phyloP scores from a whole-genome alignment of 495 filamentous ascomycete genomes.

The Xylaria nigripes region DNA sequence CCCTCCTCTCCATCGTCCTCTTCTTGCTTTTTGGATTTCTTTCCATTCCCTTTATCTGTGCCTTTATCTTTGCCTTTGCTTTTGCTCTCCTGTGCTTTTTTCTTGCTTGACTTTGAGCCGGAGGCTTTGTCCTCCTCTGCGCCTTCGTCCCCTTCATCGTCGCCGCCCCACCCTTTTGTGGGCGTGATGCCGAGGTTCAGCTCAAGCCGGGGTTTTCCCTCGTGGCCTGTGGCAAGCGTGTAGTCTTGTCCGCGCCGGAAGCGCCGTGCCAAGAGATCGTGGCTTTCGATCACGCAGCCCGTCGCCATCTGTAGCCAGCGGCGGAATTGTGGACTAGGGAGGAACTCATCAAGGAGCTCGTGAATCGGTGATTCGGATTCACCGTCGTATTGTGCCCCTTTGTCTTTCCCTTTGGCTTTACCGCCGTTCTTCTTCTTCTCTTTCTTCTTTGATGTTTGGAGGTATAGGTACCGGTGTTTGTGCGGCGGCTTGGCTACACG shows the following conservation, averaged over 20 bases:
- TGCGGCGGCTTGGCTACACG: constrained; percentile 79
- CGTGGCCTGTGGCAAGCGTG: constrained; percentile 78
- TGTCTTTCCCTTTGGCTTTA: constrained; percentile 3
- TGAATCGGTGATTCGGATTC: constrained; percentile 51
- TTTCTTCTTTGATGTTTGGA: constrained; percentile 36
- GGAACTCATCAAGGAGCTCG: constrained; percentile 65
- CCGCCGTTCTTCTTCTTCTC: constrained; percentile 6
- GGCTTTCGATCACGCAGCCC: constrained; percentile 54
- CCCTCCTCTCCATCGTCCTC: constrained; percentile 30
- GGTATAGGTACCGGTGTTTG: constrained; percentile 88
- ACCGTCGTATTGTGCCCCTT: constrained; percentile 5
- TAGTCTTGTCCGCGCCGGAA: constrained; percentile 88
- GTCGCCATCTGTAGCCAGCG: constrained; percentile 84
- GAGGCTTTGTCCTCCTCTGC: constrained; percentile 11
- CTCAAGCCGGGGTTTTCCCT: constrained; percentile 76
- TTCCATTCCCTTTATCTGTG: no score
- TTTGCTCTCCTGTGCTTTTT: constrained; percentile 18
- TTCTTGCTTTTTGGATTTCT: constrained; percentile 14
- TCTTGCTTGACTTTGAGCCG: constrained; percentile 29
- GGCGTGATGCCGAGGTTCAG: constrained; percentile 79
- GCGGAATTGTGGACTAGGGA: constrained; percentile 79
- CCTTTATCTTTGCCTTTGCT: constrained; percentile 29
- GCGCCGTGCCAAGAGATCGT: constrained; percentile 65
- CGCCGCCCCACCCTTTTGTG: constrained; percentile 70
- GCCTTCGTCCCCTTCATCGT: constrained; percentile 42